Percentiles rank a stretch among this genome's conserved stretches.
phyloP scores from a whole-genome alignment of 208 protist species.

The Leishmania braziliensis region DNA sequence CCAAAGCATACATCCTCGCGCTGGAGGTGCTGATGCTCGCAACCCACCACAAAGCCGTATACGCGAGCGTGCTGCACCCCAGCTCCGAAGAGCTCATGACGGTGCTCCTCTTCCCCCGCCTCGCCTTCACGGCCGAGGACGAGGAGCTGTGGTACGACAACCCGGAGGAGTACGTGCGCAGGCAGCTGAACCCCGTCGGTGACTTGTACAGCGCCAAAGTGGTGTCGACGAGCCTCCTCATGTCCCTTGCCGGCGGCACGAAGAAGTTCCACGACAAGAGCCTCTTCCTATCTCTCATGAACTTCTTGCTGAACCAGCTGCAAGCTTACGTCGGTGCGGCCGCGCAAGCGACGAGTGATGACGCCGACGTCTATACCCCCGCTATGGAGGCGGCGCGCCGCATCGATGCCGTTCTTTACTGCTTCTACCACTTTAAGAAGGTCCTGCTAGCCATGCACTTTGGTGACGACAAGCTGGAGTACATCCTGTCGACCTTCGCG shows the following conservation, averaged over 20 bases:
- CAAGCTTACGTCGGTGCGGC: conserved; percentile 39
- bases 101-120: conserved; percentile 83
- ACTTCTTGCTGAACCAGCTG: conserved; percentile 80
- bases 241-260: conserved; percentile 57
- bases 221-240: conserved; percentile 68
- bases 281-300: conserved; percentile 62
- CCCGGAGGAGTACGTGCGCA: conserved; percentile 92
- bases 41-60: conserved; percentile 44
- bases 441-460: conserved; percentile 53
- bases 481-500: conserved; percentile 72
- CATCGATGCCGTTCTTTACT: conserved; percentile 76
- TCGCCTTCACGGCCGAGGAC: conserved; percentile 86
- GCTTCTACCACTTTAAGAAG: conserved; percentile 75
- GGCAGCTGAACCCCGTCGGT: conserved; percentile 73
- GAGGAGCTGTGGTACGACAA: conserved; percentile 88
- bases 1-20: conserved; percentile 84
- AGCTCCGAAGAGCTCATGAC: conserved; percentile 74
- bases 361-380: conserved; percentile 29
- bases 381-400: conserved; percentile 57
- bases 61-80: conserved; percentile 57
- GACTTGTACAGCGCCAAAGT: conserved; percentile 87
- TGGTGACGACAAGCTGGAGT: conserved; percentile 82
- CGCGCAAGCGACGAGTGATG: conserved; percentile 33
- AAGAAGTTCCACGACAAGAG: conserved; percentile 70
- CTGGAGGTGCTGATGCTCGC: conserved; percentile 71